Conservation (phyloP, 257 asterid species). For the Rehmannia glutinosa region DNA sequence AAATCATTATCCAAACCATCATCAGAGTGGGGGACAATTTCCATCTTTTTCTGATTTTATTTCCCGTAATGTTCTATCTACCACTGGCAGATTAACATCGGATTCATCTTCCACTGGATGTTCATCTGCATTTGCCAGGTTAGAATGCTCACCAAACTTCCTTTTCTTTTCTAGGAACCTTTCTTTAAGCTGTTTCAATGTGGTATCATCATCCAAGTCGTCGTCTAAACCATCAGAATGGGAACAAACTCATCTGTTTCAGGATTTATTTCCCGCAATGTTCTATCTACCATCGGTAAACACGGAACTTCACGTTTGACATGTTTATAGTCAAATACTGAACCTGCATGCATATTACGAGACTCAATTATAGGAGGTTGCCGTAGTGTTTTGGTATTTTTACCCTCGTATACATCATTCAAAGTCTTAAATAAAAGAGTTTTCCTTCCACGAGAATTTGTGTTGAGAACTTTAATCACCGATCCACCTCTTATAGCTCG, state of each 20-base stretch:
- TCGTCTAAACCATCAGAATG: background rate
- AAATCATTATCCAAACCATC: conserved; percentile 21
- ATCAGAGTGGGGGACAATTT: background rate
- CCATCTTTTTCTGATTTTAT: conserved; percentile 13
- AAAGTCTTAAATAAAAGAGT: conserved; percentile 28
- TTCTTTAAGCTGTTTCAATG: conserved; percentile 44
- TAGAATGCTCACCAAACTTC: conserved; percentile 17
- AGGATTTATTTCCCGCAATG: conserved; percentile 8
- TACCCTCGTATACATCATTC: conserved; percentile 26
- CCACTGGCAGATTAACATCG: conserved; percentile 13
- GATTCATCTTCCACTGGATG: conserved; percentile 30
- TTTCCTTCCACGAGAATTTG: conserved; percentile 34
- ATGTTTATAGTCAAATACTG: background rate
- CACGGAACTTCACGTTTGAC: conserved; percentile 20
- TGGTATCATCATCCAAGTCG: conserved; percentile 35
- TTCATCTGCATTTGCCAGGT: conserved; percentile 10
- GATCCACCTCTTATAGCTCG: conserved; percentile 29
- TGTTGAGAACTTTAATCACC: conserved; percentile 30
- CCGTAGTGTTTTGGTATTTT: conserved; percentile 15
- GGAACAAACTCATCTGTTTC: conserved; percentile 9
- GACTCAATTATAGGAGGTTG: background rate
- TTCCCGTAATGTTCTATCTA: conserved; percentile 27
- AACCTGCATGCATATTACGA: background rate
- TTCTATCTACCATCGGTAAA: conserved; percentile 29
- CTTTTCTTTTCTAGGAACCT: conserved; percentile 43